phyloP scores from a whole-genome alignment of 306 rosid species.

The Cicer arietinum region DNA sequence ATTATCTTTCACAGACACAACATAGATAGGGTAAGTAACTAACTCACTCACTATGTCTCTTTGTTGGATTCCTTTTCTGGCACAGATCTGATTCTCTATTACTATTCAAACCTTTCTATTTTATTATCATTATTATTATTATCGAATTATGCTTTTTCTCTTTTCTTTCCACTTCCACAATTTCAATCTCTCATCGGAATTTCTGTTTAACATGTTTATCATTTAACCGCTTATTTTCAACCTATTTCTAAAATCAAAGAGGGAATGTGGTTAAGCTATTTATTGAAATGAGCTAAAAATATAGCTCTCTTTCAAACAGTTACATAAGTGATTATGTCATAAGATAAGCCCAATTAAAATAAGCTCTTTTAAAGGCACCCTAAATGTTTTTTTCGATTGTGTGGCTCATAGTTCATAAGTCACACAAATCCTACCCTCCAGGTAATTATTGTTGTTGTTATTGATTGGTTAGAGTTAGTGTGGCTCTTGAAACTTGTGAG shows the following conservation, averaged over 20 bases:
- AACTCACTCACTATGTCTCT: background rate
- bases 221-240: background rate
- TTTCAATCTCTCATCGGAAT: conserved; percentile 40
- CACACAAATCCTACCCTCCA: background rate
- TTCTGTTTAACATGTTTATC: background rate
- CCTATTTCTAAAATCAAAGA: background rate
- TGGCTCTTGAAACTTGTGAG: conserved; percentile 33
- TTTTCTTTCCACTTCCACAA: conserved; percentile 5
- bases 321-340: background rate
- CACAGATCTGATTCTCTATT: conserved; percentile 43
- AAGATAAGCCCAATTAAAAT: background rate
- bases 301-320: background rate
- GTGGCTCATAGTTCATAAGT: background rate
- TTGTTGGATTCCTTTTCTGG: background rate
- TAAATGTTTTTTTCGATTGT: conserved; percentile 21
- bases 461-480: background rate
- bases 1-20: background rate
- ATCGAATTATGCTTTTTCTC: background rate
- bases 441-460: background rate
- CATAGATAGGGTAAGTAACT: background rate
- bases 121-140: background rate
- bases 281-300: background rate
- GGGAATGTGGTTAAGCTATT: background rate
- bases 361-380: background rate
- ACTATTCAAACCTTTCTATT: background rate